Base-by-base conservation (phyloP, 306 rosid genomes). In the Fragaria iinumae region DNA sequence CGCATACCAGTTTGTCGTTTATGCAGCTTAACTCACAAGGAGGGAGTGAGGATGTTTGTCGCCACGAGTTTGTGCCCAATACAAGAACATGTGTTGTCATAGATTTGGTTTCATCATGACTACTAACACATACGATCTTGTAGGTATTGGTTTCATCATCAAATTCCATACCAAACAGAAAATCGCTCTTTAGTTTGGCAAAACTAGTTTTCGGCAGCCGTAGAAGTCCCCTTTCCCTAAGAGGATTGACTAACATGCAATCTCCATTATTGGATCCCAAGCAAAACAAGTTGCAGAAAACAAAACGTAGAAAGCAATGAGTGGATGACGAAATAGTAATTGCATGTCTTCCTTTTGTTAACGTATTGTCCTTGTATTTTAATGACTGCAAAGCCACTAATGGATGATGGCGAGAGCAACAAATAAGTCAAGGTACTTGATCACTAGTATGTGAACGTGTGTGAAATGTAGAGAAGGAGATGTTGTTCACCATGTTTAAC, bases 1-100 rank as follows among this genome's bases (percentile, higher is more conserved):
- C 1, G 5, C 63, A n/a, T 56, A 25, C 25, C 0, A 0, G 2
- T 5, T 2, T 6, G 3, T 1, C 2, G 29, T 3, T 0, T 55
- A 8, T 8, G 5, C 21, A 3, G 29, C 0, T 56, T 5, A 21
- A 56, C 32, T 56, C 13, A 56, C 2, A 9, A 56, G 63, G 29
- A 56, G 63, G 13, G 13, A 9, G 63, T 21, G 63, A n/a, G 29
- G 63, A 3, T 53, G n/a, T n/a, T 2, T 53, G 12, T 53, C 27
- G 10, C 27, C 60, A 53, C 1, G 12, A n/a, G 60, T 56, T 56
- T 21, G 14, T 21, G 11, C 63, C 63, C 27, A 56, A 21, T 8
- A 56, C 29, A n/a, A 56, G 32, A 56, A 56, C 63, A 56, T n/a
- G 13, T 8, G 5, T 0, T n/a, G 29, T 56, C 63, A 3, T 3